Evolutionary conservation across 352 stramenopile species (phyloP), one percentile per base, ranked within the genome.

Genomic region (Pythium sp.): DNA sequence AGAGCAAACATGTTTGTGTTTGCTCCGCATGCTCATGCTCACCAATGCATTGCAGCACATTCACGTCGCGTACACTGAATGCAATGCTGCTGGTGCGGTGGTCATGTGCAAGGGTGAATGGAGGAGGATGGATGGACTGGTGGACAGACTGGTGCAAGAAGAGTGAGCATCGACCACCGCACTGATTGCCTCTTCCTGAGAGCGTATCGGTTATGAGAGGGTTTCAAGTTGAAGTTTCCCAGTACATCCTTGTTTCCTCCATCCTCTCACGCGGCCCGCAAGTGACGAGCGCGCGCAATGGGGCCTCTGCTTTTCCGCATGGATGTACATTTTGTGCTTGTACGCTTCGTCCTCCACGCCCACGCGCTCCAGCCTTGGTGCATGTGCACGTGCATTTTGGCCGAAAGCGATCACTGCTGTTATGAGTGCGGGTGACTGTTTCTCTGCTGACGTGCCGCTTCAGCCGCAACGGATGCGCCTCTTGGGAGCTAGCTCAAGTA

Each of bases 401-500:
- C 41, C 41, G 6, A 49, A 49, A 49, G 14, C 41, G 15, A n/a
- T 15, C 47, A 30, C 9, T 24, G 47, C 22, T 28, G 8, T 14
- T 28, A 24, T 55, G 47, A 55, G 47, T 14, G n/a, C 9, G 22
- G 22, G 22, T 36, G 53, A 36, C 8, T 32, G 49, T 28, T 20
- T 28, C 28, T 58, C 53, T 22, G 26, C 6, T 15, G 32, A 14
- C 15, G 9, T 28, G 55, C 55, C 55, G 28, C 55, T 60, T 60
- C 55, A 43, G 15, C 54, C 6, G 3, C 54, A 38, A 58, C 54
- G 26, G 54, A 43, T 38, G 55, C 55, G 55, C 28, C 55, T 60
- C 55, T 60, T 60, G 55, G 18, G 55, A 60, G 15, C 41, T 49
- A 49, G 15, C 41, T 26, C 24, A 26, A 26, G 24, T 26, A 4